These are phyloP conservation scores for Nemania sp. DNA, from an alignment of 2,329 filamentous ascomycete genomes.

Conservation along the genomic window DNA sequence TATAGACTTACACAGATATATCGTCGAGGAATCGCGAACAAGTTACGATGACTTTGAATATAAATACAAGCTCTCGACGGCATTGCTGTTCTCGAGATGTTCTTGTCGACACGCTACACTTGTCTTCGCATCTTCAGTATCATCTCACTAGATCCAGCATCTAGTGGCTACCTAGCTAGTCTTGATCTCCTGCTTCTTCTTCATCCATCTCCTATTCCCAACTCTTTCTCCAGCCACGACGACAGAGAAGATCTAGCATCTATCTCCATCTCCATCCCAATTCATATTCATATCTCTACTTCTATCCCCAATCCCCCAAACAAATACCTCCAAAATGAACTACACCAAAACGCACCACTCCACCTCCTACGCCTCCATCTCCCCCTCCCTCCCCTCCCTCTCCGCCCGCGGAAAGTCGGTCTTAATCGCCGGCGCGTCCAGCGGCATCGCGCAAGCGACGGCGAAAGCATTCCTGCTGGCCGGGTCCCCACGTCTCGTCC, in stretches of 20 bases:
- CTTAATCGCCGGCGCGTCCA: conserved; percentile 26
- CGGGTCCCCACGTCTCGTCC: conserved; percentile 17
- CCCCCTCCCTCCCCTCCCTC: conserved; percentile 19
- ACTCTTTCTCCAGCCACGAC: not conserved
- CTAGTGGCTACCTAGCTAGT: too few relatives aligned
- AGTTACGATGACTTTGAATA: not conserved
- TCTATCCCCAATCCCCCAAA: not conserved
- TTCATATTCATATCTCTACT: too few relatives aligned
- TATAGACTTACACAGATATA: not conserved
- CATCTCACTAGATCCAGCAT: not conserved
- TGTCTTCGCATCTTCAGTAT: not conserved
- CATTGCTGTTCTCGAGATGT: not conserved
- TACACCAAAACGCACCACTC: conserved; percentile 29
- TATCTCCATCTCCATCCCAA: too few relatives aligned
- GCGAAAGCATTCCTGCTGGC: conserved; percentile 27
- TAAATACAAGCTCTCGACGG: not conserved
- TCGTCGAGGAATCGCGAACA: not conserved
- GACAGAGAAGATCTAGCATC: not conserved
- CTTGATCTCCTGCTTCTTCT: not conserved
- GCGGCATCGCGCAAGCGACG: conserved; percentile 25
- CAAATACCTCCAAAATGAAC: conserved; percentile 24
- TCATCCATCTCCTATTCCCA: not conserved
- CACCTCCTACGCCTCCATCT: conserved; percentile 26
- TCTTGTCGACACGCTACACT: not conserved
- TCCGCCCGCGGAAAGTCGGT: conserved; percentile 22